Conservation (phyloP, 225 moss, liverwort and hornwort genomes). For the Takakia lepidozioides region DNA sequence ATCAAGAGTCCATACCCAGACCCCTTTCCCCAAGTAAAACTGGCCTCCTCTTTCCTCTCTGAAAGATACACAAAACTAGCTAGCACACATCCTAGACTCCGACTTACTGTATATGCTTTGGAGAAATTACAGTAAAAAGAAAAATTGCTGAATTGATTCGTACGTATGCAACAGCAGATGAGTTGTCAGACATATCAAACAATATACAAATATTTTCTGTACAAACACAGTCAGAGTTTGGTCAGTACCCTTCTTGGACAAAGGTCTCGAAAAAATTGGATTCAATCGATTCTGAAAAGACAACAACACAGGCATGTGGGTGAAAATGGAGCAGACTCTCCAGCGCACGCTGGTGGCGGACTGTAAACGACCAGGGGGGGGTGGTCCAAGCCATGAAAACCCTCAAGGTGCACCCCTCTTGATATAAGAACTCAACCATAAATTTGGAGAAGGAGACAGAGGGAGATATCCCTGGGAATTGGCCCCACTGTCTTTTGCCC, state of each 20-base stretch:
- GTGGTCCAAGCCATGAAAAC: slow-evolving; percentile 95
- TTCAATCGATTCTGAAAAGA: slow-evolving; percentile 79
- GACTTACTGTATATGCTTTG: too few species aligned
- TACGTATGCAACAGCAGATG: too few species aligned
- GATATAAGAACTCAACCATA: slow-evolving; percentile 53
- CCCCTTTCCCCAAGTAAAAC: too few species aligned
- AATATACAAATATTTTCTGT: too few species aligned
- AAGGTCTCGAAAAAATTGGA: slow-evolving; percentile 64
- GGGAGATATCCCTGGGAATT: slow-evolving; percentile 36
- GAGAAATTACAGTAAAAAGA: too few species aligned
- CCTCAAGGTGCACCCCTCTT: slow-evolving; percentile 55
- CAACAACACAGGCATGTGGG: slow-evolving; percentile 75
- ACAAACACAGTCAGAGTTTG: too few species aligned
- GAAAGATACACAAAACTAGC: too few species aligned
- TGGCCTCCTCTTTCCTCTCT: too few species aligned
- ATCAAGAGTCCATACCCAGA: too few species aligned
- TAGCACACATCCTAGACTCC: too few species aligned
- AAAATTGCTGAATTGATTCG: too few species aligned
- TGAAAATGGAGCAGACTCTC: slow-evolving; percentile 88
- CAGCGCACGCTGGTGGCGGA: slow-evolving; percentile 79
- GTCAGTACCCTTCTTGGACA: slow-evolving; percentile 68
- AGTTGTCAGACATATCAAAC: too few species aligned
- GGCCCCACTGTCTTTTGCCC: slow-evolving; percentile 40
- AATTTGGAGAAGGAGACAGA: slow-evolving; percentile 50
- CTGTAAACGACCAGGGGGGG: slow-evolving; percentile 82